Percentiles rank a stretch among this genome's conserved stretches.
phyloP scores from a whole-genome alignment of 2,329 filamentous ascomycete genomes.

The Aureobasidium mangrovei region DNA sequence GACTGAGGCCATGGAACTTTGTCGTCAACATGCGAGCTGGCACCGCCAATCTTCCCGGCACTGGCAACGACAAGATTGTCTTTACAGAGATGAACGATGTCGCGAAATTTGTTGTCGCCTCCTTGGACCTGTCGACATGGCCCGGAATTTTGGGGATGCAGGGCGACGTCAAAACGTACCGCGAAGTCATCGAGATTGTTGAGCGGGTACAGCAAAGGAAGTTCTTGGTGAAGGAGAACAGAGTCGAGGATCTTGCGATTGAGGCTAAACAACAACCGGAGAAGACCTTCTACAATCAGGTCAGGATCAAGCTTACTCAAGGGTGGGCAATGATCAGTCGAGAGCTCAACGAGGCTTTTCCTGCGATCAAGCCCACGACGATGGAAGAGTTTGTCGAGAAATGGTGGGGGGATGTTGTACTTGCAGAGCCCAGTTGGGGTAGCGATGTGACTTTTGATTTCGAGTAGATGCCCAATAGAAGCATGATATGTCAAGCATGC shows the following conservation, averaged over 20 bases:
- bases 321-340: conserved; percentile 21
- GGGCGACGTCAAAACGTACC: conserved; percentile 21
- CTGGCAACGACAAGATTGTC: conserved; percentile 36
- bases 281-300: conserved; percentile 24
- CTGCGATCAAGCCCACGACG: conserved; percentile 21
- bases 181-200: conserved; percentile 21
- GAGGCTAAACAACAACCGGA: conserved; percentile 15
- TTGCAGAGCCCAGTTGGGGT: conserved; percentile 20
- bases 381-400: conserved; percentile 23
- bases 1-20: conserved; percentile 32
- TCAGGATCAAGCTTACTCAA: conserved; percentile 19
- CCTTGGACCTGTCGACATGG: conserved; percentile 39
- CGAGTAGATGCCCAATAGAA: not conserved
- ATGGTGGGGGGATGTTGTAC: conserved; percentile 24
- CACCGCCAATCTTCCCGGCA: conserved; percentile 41
- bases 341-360: conserved; percentile 23
- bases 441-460: not conserved
- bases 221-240: conserved; percentile 22
- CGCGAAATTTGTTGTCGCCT: conserved; percentile 36
- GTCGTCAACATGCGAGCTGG: conserved; percentile 38
- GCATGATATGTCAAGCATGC: too few relatives aligned
- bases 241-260: conserved; percentile 14
- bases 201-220: conserved; percentile 23
- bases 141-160: conserved; percentile 32
- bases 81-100: conserved; percentile 45